Percentiles rank a stretch among this genome's conserved stretches.
Conservation (phyloP, 2,329 filamentous ascomycete genomes). For the Nemania sp. region DNA sequence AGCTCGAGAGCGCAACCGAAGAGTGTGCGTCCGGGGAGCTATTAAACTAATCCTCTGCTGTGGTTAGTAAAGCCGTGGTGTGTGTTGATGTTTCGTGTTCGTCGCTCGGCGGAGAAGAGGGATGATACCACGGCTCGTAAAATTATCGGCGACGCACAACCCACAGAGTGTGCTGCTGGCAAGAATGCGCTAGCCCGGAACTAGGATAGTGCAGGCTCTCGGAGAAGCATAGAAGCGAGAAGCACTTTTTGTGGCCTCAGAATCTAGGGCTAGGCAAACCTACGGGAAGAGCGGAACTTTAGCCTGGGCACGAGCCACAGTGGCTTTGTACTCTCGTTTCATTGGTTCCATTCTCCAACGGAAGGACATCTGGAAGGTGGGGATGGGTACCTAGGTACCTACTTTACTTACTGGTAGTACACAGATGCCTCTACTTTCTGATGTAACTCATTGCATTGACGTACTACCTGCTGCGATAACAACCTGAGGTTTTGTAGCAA, state of each 20-base stretch:
- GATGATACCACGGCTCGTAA: conserved; percentile 32
- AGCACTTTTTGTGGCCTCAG: conserved; percentile 36
- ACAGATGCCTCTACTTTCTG: too few relatives aligned
- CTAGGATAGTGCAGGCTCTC: conserved; percentile 34
- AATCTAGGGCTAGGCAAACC: conserved; percentile 39
- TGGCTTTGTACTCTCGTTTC: too few relatives aligned
- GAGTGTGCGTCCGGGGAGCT: conserved; percentile 36
- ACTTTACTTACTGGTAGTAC: too few relatives aligned
- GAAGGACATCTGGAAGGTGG: too few relatives aligned
- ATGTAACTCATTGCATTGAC: too few relatives aligned
- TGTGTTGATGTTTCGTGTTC: conserved; percentile 39
- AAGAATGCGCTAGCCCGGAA: conserved; percentile 29
- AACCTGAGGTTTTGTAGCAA: too few relatives aligned
- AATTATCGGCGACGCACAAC: conserved; percentile 40
- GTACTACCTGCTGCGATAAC: too few relatives aligned
- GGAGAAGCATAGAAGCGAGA: conserved; percentile 37
- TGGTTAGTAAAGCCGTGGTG: conserved; percentile 39
- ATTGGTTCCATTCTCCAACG: too few relatives aligned
- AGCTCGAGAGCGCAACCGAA: conserved; percentile 38
- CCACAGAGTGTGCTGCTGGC: conserved; percentile 35
- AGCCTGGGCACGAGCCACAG: conserved; percentile 10
- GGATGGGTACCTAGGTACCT: not conserved
- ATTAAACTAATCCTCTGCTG: conserved; percentile 37
- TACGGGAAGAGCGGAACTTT: conserved; percentile 26
- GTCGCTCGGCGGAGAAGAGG: conserved; percentile 35